A percentile compares a stretch with the other conserved stretches of the same genome.
Conservation (phyloP, 1,284 basidiomycete species). For the Schizophyllum commune region DNA sequence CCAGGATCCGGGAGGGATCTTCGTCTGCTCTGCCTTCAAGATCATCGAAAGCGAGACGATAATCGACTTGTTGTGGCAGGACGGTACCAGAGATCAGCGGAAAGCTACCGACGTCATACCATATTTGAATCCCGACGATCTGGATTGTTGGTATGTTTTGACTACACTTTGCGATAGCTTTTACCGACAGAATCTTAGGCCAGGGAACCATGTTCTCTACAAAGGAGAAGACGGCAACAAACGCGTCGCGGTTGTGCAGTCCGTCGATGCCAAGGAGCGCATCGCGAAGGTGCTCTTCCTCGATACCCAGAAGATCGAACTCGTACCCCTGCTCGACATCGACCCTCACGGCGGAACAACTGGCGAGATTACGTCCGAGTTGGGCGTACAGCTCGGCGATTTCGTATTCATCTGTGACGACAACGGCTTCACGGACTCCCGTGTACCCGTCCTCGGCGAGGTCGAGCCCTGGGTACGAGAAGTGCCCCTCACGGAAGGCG, state of each 20-base stretch:
- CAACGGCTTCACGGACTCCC: conserved; percentile 60
- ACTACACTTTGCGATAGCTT: not conserved
- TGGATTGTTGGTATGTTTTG: conserved; percentile 68
- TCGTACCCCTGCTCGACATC: conserved; percentile 81
- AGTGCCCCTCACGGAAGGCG: conserved; percentile 41
- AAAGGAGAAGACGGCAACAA: conserved; percentile 58
- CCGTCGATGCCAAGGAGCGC: conserved; percentile 65
- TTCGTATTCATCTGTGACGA: conserved; percentile 72
- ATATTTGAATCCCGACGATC: conserved; percentile 77
- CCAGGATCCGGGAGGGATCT: conserved; percentile 20
- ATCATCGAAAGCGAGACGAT: conserved; percentile 67
- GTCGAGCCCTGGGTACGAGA: conserved; percentile 72
- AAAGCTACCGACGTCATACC: conserved; percentile 67
- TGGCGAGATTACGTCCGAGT: conserved; percentile 24
- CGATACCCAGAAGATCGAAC: conserved; percentile 48
- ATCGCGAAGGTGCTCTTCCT: conserved; percentile 57
- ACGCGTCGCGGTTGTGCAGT: conserved; percentile 72
- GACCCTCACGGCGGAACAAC: conserved; percentile 59
- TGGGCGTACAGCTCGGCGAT: conserved; percentile 78
- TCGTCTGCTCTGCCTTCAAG: conserved; percentile 44
- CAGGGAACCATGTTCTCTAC: conserved; percentile 88
- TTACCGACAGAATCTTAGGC: conserved; percentile 42
- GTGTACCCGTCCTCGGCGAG: conserved; percentile 74
- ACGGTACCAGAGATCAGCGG: conserved; percentile 59
- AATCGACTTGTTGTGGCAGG: conserved; percentile 83